Evolutionary conservation across 371 early-diverging fungal genomes (phyloP), one percentile per base, ranked within the genome.

Genomic region (Mortierella sp.): DNA sequence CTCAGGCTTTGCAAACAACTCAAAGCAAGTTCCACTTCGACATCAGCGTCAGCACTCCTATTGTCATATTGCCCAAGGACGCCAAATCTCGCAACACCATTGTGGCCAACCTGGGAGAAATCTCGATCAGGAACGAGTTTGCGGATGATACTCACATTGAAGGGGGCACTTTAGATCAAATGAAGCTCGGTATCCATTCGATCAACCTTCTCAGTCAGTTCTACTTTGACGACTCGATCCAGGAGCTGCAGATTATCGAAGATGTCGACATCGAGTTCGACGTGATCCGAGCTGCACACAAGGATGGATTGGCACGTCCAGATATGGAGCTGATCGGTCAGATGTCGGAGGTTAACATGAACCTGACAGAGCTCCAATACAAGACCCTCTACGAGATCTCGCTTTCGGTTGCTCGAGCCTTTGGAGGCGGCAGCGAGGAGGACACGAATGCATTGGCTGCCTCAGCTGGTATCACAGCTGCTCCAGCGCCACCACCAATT

Each of bases 81-180:
- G 88, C 88, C 84, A 88, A 88, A 24, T 75, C 91, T 44, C 90
- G 86, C 10, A 95, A 96, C 75, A 84, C 85, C 10, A 80, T 98
- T n/a, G 88, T 93, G 6, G 95, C 97, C 44, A 93, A 97, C 88
- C 90, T 98, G 38, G 99, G 99, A 76, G 94, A 95, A 80, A 94
- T 99, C 28, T 91, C 96, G 5, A 96, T 98, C 1, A 90, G 88
- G 26, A 98, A 98, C 84, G 83, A 89, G 65, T 96, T 97, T 87
- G 73, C 89, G 72, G 57, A 88, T 47, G 75, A 89, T 81, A 70
- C 73, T 14, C 58, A 89, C 57, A 79, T 77, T 45, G 79, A 83
- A 71, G 74, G 81, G 8, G 83, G 89, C 28, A 80, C 75, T 21
- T 24, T 95, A 44, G 93, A 92, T 48, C 82, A 90, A 74, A 94